Conservation (phyloP, 352 stramenopile species). For the Pythium scleroteichum region DNA sequence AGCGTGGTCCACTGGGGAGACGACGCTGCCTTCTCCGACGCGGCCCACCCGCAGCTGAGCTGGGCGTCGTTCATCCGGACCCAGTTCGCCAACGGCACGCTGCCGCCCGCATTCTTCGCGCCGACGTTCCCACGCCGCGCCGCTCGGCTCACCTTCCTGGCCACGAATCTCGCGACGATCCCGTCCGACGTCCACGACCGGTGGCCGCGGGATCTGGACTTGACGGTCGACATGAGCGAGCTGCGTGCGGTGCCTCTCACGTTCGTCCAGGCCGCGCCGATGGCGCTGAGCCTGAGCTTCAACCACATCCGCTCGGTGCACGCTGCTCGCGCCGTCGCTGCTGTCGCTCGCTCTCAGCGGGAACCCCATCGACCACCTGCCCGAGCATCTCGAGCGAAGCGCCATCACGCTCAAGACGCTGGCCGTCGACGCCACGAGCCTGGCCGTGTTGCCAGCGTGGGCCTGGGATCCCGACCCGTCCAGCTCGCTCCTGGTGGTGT, state of each 20-base stretch:
- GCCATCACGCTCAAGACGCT: too few relatives aligned
- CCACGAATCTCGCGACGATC: conserved; percentile 19
- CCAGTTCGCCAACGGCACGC: not conserved
- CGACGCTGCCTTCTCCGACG: not conserved
- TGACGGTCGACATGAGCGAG: not conserved
- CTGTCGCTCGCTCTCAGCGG: not conserved
- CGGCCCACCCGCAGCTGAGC: not conserved
- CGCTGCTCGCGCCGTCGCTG: not conserved
- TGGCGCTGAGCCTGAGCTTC: not conserved
- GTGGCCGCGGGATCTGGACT: conserved; percentile 7
- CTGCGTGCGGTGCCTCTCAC: not conserved
- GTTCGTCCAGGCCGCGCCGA: not conserved
- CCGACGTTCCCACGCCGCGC: not conserved
- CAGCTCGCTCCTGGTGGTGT: too few relatives aligned
- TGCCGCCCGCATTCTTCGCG: not conserved
- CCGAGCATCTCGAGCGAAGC: not conserved
- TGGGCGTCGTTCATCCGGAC: not conserved
- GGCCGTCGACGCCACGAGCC: too few relatives aligned
- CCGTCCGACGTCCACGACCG: conserved; percentile 6
- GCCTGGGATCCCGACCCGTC: too few relatives aligned
- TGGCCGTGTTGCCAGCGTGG: too few relatives aligned
- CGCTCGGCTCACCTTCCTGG: conserved; percentile 10
- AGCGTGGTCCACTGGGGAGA: not conserved
- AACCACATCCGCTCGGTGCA: not conserved
- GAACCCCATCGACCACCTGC: not conserved